Evolutionary conservation across 202 grass and related monocot genomes (phyloP).

Genomic region (Elaeis oleifera): DNA sequence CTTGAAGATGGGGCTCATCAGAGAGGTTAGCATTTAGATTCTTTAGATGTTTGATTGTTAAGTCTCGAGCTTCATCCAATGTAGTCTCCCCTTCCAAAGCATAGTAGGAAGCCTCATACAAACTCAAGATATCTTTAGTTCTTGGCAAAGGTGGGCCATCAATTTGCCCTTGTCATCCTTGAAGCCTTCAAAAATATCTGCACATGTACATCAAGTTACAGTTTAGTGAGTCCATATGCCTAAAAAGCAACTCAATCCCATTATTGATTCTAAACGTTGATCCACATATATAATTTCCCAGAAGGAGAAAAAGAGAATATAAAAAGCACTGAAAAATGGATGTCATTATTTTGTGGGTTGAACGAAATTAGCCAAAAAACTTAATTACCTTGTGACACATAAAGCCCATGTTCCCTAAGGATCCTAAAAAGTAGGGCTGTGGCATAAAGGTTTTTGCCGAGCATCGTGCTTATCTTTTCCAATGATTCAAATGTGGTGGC

Average conservation of each 20-base stretch:
- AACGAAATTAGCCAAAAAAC: not conserved
- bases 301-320: too few relatives aligned
- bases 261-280: not conserved
- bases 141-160: slow-evolving; percentile 3
- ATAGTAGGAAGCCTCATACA: slow-evolving; percentile 34
- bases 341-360: not conserved
- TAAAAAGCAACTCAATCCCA: not conserved
- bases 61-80: slow-evolving; percentile 26
- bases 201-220: too few relatives aligned
- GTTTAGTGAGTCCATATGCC: too few relatives aligned
- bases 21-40: not conserved
- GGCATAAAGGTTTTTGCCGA: not conserved
- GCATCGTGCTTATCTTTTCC: slow-evolving; percentile 9
- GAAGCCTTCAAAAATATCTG: slow-evolving; percentile 3
- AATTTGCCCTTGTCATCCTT: slow-evolving; percentile 20
- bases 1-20: slow-evolving; percentile 1
- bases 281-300: not conserved
- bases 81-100: slow-evolving; percentile 23
- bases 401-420: slow-evolving; percentile 28
- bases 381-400: slow-evolving; percentile 29
- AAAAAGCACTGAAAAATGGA: not conserved
- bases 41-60: slow-evolving; percentile 23
- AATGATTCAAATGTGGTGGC: slow-evolving; percentile 7
- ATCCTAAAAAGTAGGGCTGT: slow-evolving; percentile 26
- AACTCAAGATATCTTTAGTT: slow-evolving; percentile 22